These are phyloP conservation scores for Tetrahymena thermophila DNA, from an alignment of 73 alveolate species.

Conservation along the genomic window DNA sequence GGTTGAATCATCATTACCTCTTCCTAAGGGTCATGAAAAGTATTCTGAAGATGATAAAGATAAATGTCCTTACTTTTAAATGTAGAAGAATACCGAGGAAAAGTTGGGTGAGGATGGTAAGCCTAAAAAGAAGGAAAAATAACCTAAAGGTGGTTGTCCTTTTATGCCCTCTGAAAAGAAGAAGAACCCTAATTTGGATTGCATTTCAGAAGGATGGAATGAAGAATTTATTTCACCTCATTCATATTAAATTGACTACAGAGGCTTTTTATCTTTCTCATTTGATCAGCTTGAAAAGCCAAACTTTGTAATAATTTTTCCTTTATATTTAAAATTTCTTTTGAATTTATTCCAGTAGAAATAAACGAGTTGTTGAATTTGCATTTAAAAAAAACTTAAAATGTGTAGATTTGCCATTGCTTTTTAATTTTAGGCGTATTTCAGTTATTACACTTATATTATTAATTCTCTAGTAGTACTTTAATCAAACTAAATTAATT, in stretches of 20 bases:
- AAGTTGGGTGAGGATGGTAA: constrained; percentile 39
- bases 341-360: neutral
- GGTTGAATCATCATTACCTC: neutral
- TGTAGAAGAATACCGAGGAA: constrained; percentile 11
- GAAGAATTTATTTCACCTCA: constrained; percentile 30
- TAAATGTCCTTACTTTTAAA: neutral
- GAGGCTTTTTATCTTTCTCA: constrained; percentile 37
- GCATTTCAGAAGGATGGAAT: constrained; percentile 15
- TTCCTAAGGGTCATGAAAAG: neutral
- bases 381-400: neutral
- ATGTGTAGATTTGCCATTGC: neutral
- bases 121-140: constrained; percentile 33
- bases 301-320: neutral
- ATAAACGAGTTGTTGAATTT: neutral
- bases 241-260: constrained; percentile 24
- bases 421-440: neutral
- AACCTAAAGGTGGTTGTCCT: constrained; percentile 48
- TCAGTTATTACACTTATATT: neutral
- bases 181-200: constrained; percentile 27
- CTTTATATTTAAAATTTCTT: neutral
- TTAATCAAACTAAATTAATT: neutral
- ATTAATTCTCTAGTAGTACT: neutral
- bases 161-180: constrained; percentile 40
- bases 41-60: neutral
- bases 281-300: constrained; percentile 28